Evolutionary conservation across 179 eudicot species (phyloP).

Genomic region (Pouteria campechiana): DNA sequence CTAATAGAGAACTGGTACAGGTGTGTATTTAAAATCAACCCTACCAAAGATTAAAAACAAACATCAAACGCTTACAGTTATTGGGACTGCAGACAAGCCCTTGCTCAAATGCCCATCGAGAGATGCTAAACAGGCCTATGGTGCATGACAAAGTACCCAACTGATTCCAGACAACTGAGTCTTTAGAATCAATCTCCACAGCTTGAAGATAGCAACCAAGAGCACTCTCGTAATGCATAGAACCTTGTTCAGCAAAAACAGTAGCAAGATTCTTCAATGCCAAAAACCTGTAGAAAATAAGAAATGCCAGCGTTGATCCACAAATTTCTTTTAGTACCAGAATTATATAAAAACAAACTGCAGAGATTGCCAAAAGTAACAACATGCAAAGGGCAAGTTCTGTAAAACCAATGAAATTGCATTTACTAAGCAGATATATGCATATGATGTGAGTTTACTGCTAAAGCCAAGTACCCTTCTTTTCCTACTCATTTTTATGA

Average conservation of each 20-base stretch:
- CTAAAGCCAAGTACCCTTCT: no score
- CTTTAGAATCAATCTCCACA: slow-evolving; percentile 89
- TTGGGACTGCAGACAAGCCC: slow-evolving; percentile 96
- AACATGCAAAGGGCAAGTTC: no score
- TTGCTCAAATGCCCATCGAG: slow-evolving; percentile 99
- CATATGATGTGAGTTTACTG: no score
- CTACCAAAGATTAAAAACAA: background rate
- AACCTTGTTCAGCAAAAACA: slow-evolving; percentile 85
- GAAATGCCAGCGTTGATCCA: no score
- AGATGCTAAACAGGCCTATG: slow-evolving; percentile 76
- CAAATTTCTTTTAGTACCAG: no score
- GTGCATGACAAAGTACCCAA: slow-evolving; percentile 92
- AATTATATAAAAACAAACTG: no score
- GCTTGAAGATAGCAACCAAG: slow-evolving; percentile 93
- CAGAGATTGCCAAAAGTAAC: no score
- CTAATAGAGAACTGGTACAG: background rate
- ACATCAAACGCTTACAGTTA: slow-evolving; percentile 59
- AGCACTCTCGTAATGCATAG: slow-evolving; percentile 62
- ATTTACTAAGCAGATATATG: no score
- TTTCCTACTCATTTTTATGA: no score
- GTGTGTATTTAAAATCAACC: background rate
- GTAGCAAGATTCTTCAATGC: slow-evolving; percentile 90
- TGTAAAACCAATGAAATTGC: no score
- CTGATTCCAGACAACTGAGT: slow-evolving; percentile 97
- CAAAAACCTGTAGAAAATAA: slow-evolving; percentile 53